phyloP scores from a whole-genome alignment of 1,284 basidiomycete genomes.

The Melampsora larici-populina region DNA sequence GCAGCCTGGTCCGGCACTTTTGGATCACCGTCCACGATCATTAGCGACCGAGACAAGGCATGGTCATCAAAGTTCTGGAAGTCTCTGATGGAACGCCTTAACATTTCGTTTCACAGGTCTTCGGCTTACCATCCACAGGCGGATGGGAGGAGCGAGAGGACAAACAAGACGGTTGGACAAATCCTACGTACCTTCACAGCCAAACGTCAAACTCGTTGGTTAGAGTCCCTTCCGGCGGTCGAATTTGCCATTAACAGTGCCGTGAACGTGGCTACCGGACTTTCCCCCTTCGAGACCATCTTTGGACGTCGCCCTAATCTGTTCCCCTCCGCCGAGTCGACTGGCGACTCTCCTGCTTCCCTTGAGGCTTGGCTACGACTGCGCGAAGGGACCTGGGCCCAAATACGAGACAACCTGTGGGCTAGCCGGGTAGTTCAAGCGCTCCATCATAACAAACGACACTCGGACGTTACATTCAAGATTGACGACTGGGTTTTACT shows the following conservation, averaged over 20 bases:
- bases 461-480: too few relatives aligned
- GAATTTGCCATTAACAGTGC: too few relatives aligned
- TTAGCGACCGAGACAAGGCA: neutral
- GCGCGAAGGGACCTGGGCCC: neutral
- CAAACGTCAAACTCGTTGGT: too few relatives aligned
- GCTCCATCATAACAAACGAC: too few relatives aligned
- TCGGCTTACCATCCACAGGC: neutral
- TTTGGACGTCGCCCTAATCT: neutral
- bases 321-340: neutral
- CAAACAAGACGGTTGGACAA: constrained; percentile 19
- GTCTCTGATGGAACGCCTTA: too few relatives aligned
- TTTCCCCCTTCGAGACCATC: neutral
- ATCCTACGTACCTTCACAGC: neutral
- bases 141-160: constrained; percentile 1
- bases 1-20: neutral
- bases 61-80: neutral
- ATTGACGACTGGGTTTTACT: too few relatives aligned
- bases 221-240: too few relatives aligned
- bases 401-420: neutral
- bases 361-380: neutral
- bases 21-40: neutral
- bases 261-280: neutral
- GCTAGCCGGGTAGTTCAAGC: neutral
- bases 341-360: neutral
- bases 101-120: neutral